phyloP scores from a whole-genome alignment of 768 basidiomycete species.

The Mycena sanguinolenta region DNA sequence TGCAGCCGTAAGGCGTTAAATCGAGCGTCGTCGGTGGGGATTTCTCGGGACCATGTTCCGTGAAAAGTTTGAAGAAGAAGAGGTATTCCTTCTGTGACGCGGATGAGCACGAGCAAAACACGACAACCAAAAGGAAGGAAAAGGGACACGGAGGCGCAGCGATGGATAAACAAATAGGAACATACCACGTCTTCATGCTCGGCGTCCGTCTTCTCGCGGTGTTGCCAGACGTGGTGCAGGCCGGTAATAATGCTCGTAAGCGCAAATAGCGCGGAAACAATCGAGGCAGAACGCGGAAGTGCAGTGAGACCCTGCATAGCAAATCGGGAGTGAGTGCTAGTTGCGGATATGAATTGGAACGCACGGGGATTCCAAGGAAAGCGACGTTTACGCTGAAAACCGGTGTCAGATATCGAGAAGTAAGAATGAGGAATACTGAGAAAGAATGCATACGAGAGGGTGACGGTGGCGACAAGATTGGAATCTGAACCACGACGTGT shows the following conservation, averaged over 20 bases:
- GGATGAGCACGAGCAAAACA: background rate
- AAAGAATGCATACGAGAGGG: background rate
- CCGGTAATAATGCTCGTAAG: conserved; percentile 31
- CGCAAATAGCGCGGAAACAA: conserved; percentile 33
- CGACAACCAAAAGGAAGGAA: background rate
- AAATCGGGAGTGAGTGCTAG: background rate
- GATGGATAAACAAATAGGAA: too few relatives aligned
- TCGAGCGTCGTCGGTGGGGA: conserved; percentile 12
- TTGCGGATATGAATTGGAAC: background rate
- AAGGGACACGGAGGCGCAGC: too few relatives aligned
- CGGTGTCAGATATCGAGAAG: too few relatives aligned
- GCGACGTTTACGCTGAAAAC: too few relatives aligned
- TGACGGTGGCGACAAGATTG: conserved; percentile 17
- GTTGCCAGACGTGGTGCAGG: conserved; percentile 39
- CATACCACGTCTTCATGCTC: conserved; percentile 37
- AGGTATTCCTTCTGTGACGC: conserved; percentile 1
- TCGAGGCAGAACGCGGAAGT: conserved; percentile 31
- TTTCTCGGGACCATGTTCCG: background rate
- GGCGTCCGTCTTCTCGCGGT: conserved; percentile 34
- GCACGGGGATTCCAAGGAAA: too few relatives aligned
- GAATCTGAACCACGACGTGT: background rate
- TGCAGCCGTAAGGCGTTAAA: too few relatives aligned
- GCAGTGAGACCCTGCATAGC: conserved; percentile 31
- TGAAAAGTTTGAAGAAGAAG: background rate
- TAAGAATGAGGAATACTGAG: too few relatives aligned